Evolutionary conservation across 2,329 filamentous ascomycete species (phyloP).

Genomic region (Dryadomyces sulphureus): DNA sequence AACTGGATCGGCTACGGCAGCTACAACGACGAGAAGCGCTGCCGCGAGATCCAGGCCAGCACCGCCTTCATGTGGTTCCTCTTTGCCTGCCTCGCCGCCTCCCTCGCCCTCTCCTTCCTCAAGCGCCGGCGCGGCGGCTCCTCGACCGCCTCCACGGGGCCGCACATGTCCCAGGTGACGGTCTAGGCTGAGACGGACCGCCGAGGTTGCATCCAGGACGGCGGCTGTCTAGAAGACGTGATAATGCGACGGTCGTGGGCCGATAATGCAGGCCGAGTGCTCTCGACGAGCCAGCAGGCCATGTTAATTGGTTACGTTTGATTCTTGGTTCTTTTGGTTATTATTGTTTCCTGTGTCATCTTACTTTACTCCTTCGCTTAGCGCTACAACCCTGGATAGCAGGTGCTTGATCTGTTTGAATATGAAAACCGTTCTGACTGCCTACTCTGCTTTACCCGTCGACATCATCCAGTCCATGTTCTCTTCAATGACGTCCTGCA

Average conservation of each 20-base stretch:
- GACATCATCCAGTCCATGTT: slow-evolving; percentile 26
- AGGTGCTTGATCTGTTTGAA: too few relatives aligned
- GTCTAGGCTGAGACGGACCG: too few relatives aligned
- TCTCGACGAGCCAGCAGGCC: slow-evolving; percentile 6
- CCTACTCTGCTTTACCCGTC: slow-evolving; percentile 1
- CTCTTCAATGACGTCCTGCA: slow-evolving; percentile 32
- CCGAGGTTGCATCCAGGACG: too few relatives aligned
- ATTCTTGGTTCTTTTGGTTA: too few relatives aligned
- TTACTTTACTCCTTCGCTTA: too few relatives aligned
- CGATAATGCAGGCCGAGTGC: not conserved
- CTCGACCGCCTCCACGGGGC: slow-evolving; percentile 27
- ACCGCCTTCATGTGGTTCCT: slow-evolving; percentile 71
- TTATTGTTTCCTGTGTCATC: too few relatives aligned
- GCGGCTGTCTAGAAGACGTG: too few relatives aligned
- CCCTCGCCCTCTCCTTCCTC: slow-evolving; percentile 38
- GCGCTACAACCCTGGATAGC: too few relatives aligned
- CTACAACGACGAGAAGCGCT: slow-evolving; percentile 44
- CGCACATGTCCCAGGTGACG: slow-evolving; percentile 41
- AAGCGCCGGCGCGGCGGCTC: slow-evolving; percentile 24
- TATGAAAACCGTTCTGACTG: too few relatives aligned
- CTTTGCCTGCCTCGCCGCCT: slow-evolving; percentile 44
- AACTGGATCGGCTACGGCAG: slow-evolving; percentile 52
- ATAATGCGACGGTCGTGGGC: too few relatives aligned
- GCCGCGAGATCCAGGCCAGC: slow-evolving; percentile 60
- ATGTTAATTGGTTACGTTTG: too few relatives aligned